Conservation (phyloP, 2,329 filamentous ascomycete species). For the Penicillium vulpinum region DNA sequence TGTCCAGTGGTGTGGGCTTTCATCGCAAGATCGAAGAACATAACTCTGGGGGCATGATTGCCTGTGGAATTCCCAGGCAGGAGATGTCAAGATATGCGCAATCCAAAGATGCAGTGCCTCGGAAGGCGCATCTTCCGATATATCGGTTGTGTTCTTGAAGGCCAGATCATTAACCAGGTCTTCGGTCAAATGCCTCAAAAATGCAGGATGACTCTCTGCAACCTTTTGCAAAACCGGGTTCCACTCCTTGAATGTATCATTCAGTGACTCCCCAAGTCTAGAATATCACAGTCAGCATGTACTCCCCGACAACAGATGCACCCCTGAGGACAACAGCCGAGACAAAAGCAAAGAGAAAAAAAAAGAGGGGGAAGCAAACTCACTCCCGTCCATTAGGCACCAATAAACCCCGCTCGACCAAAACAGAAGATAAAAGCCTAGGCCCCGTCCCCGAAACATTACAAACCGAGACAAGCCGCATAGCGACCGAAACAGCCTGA, state of each 20-base stretch:
- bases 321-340: neutral
- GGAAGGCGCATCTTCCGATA: constrained; percentile 31
- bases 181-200: constrained; percentile 42
- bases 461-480: constrained; percentile 32
- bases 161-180: constrained; percentile 41
- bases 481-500: constrained; percentile 22
- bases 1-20: constrained; percentile 36
- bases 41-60: constrained; percentile 34
- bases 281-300: neutral
- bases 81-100: constrained; percentile 47
- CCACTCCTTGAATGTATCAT: constrained; percentile 36
- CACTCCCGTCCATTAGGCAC: constrained; percentile 31
- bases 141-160: constrained; percentile 18
- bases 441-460: constrained; percentile 19
- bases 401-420: constrained; percentile 31
- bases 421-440: constrained; percentile 22
- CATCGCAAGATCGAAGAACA: constrained; percentile 35
- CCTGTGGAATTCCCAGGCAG: constrained; percentile 37
- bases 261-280: constrained; percentile 32
- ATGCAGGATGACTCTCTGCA: constrained; percentile 31
- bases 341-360: neutral
- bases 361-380: constrained; percentile 12
- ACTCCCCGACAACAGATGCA: constrained; percentile 1
- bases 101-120: constrained; percentile 54
- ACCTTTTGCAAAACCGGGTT: constrained; percentile 41